These are phyloP conservation scores for Solanum habrochaites DNA, from an alignment of 257 asterid genomes.

Conservation along the genomic window DNA sequence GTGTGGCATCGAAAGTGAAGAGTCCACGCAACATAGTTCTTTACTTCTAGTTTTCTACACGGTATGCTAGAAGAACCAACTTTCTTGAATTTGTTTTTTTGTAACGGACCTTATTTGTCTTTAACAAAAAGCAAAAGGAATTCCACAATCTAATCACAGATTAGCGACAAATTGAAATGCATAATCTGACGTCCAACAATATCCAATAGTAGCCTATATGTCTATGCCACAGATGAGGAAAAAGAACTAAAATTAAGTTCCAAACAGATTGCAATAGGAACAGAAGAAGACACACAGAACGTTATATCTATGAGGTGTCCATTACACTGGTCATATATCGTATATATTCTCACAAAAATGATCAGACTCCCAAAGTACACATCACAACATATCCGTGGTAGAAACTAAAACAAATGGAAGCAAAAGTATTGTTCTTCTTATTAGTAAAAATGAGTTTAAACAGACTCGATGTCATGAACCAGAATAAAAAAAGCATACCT, in stretches of 20 bases:
- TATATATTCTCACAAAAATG: background rate
- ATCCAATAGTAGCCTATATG: background rate
- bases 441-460: background rate
- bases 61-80: background rate
- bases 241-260: background rate
- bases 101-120: background rate
- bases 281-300: background rate
- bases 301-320: background rate
- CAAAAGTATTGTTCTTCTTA: background rate
- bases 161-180: background rate
- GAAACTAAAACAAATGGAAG: background rate
- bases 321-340: background rate
- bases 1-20: too few species aligned
- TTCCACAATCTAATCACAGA: background rate
- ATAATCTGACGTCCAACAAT: background rate
- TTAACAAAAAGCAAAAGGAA: background rate
- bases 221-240: background rate
- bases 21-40: too few species aligned
- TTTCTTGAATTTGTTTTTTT: too few species aligned
- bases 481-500: constrained; percentile 29
- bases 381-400: background rate
- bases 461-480: background rate
- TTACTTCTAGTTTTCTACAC: background rate
- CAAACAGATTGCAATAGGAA: background rate
- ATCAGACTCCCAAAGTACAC: background rate